Evolutionary conservation across 768 basidiomycete species (phyloP).

Genomic region (Pulveroboletus sp.): DNA sequence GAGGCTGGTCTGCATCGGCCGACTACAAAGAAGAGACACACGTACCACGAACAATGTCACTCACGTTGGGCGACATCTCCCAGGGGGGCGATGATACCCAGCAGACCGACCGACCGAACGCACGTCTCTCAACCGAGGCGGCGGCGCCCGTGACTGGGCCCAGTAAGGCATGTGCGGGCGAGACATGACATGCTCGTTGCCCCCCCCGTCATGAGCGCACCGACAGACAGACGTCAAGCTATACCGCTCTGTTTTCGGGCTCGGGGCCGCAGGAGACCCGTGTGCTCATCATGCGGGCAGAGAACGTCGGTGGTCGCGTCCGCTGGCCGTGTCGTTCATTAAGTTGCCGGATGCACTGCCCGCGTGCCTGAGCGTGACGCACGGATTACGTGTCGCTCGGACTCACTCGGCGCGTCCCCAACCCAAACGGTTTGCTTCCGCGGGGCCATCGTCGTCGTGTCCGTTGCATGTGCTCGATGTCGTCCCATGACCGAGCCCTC

Average conservation of each 20-base stretch:
- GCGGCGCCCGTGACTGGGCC: constrained; percentile 1
- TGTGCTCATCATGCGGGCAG: background rate
- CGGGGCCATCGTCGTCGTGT: background rate
- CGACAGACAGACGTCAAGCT: background rate
- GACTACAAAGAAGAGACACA: background rate
- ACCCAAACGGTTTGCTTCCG: background rate
- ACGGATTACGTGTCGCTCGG: constrained; percentile 11
- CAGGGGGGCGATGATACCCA: background rate
- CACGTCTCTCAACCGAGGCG: constrained; percentile 17
- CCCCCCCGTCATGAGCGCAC: background rate
- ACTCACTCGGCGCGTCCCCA: constrained; percentile 5
- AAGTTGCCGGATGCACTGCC: background rate
- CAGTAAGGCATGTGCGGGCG: background rate
- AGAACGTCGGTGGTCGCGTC: background rate
- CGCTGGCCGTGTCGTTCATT: constrained; percentile 11
- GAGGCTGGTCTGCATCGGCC: no score
- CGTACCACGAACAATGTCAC: background rate
- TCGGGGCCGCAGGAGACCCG: constrained; percentile 2
- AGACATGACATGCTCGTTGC: no score
- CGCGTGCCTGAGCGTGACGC: constrained; percentile 5
- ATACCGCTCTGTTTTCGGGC: constrained; percentile 1
- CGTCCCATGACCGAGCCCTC: background rate
- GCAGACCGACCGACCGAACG: constrained; percentile 7
- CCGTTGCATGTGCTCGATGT: background rate
- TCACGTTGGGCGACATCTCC: background rate